phyloP scores from a whole-genome alignment of 257 asterid species.

The Phtheirospermum japonicum region DNA sequence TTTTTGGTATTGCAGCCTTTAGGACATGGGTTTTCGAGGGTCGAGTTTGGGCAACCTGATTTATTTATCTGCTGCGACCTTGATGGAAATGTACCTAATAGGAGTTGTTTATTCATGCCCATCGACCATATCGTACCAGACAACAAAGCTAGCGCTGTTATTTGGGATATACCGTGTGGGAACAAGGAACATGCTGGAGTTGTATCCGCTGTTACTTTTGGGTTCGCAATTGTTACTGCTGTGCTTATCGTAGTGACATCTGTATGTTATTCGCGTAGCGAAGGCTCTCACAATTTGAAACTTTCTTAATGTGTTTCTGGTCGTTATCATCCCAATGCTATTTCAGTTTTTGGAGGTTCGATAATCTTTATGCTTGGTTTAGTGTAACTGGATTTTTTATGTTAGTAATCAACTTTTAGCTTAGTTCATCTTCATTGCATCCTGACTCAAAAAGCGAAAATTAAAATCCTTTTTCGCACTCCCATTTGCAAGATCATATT shows the following conservation, averaged over 20 bases:
- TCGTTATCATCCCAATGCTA: background rate
- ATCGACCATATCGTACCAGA: conserved; percentile 19
- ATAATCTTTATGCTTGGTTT: too few relatives aligned
- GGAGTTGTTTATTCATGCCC: conserved; percentile 39
- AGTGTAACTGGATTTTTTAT: too few relatives aligned
- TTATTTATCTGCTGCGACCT: conserved; percentile 44
- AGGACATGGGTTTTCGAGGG: conserved; percentile 53
- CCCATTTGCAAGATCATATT: too few relatives aligned
- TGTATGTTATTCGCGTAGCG: conserved; percentile 33
- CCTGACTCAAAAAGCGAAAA: too few relatives aligned
- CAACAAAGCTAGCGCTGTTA: conserved; percentile 20
- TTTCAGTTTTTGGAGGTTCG: too few relatives aligned
- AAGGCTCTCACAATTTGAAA: conserved; percentile 25
- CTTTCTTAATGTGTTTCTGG: conserved; percentile 22
- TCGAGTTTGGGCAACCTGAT: conserved; percentile 58
- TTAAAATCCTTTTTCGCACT: too few relatives aligned
- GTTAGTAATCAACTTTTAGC: too few relatives aligned
- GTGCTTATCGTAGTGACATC: conserved; percentile 51
- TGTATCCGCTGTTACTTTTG: conserved; percentile 61
- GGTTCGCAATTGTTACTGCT: conserved; percentile 54
- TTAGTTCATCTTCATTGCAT: too few relatives aligned
- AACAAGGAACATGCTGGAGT: conserved; percentile 49
- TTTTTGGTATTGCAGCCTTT: conserved; percentile 48
- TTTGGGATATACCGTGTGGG: conserved; percentile 89
- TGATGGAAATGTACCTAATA: conserved; percentile 23